These are phyloP conservation scores for Cucurbita ficifolia DNA, from an alignment of 306 rosid genomes.

Conservation along the genomic window DNA sequence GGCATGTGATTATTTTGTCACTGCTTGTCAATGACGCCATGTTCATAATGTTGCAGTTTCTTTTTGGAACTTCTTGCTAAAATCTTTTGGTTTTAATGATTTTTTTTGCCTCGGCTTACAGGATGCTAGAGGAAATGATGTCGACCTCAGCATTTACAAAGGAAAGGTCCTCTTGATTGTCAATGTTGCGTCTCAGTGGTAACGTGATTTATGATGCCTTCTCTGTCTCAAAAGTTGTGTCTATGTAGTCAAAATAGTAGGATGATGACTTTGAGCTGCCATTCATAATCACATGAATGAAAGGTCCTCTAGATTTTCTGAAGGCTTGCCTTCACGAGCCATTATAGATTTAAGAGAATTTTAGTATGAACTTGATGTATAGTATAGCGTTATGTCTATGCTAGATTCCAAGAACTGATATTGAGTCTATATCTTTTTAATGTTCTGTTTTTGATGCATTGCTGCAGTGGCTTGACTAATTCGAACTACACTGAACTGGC, in stretches of 20 bases:
- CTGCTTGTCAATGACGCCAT: neutral
- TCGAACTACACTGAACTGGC: constrained; percentile 89
- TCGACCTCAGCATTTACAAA: constrained; percentile 70
- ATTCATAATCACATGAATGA: neutral
- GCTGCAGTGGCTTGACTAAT: constrained; percentile 93
- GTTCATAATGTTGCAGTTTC: no score
- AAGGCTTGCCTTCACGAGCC: no score
- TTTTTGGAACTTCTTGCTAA: no score
- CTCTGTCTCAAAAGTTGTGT: neutral
- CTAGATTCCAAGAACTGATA: neutral
- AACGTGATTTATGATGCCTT: neutral
- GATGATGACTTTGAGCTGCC: neutral
- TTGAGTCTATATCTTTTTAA: neutral
- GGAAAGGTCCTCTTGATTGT: constrained; percentile 83
- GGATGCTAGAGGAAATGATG: constrained; percentile 87
- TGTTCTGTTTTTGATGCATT: constrained; percentile 10
- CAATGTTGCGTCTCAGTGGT: constrained; percentile 98
- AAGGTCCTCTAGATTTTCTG: neutral
- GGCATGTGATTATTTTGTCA: neutral
- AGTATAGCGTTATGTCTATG: neutral
- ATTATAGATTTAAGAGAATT: neutral
- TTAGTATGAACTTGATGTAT: neutral
- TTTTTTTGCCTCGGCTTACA: constrained; percentile 12
- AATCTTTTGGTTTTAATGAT: no score
- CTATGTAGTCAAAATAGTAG: neutral